Conservation (phyloP, 495 filamentous ascomycete species). For the Penicillium antarcticum region DNA sequence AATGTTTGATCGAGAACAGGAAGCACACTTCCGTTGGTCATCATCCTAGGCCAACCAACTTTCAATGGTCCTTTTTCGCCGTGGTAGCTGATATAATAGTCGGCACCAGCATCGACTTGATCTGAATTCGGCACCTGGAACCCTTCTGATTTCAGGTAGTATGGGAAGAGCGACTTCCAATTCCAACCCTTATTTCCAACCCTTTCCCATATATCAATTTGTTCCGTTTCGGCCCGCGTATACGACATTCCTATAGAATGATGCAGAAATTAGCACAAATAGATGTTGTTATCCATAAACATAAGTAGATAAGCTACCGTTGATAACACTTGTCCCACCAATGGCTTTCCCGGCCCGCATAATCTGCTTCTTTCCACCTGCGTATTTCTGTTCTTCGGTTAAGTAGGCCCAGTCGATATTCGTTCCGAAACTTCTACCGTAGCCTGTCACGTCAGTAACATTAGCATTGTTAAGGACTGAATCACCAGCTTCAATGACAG, state of each 20-base stretch:
- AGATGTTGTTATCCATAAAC: not conserved
- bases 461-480: conserved; percentile 48
- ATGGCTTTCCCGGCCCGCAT: conserved; percentile 48
- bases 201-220: conserved; percentile 53
- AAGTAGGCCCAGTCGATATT: conserved; percentile 52
- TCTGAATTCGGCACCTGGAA: conserved; percentile 36
- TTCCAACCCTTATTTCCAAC: conserved; percentile 65
- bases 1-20: conserved; percentile 22
- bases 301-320: conserved; percentile 30
- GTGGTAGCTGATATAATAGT: conserved; percentile 45
- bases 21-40: conserved; percentile 24
- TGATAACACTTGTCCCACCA: conserved; percentile 51
- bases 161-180: conserved; percentile 56
- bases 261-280: not conserved
- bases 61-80: conserved; percentile 43
- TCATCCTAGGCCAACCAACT: conserved; percentile 41
- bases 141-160: conserved; percentile 47
- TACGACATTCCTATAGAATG: conserved; percentile 44
- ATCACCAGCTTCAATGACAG: conserved; percentile 52
- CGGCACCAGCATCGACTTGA: conserved; percentile 38
- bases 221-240: conserved; percentile 29
- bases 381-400: conserved; percentile 40
- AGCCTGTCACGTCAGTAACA: conserved; percentile 40
- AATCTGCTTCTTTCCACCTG: conserved; percentile 29
- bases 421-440: conserved; percentile 36